A percentile compares a stretch with the other conserved stretches of the same genome.
phyloP scores from a whole-genome alignment of 495 filamentous ascomycete species.

The Aspergillus cavernicola region DNA sequence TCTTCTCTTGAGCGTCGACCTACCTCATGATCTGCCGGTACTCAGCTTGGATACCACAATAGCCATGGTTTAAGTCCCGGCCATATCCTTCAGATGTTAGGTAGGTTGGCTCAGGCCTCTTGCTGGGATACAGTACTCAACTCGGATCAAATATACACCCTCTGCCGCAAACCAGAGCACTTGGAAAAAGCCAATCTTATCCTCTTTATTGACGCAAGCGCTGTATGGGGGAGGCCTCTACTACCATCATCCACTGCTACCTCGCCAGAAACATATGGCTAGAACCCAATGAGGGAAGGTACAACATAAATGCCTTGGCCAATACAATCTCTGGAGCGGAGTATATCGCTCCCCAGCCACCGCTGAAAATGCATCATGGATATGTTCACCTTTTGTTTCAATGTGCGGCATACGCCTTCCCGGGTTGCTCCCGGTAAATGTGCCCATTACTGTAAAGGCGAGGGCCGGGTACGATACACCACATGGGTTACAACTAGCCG shows the following conservation, averaged over 20 bases:
- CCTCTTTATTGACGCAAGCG: slow-evolving; percentile 25
- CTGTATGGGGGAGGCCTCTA: too few species aligned
- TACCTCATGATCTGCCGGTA: too few species aligned
- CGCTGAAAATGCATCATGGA: slow-evolving; percentile 27
- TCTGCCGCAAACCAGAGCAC: slow-evolving; percentile 21
- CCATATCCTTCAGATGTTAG: slow-evolving; percentile 9
- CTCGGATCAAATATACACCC: slow-evolving; percentile 7
- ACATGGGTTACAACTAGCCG: slow-evolving; percentile 24
- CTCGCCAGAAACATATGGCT: too few species aligned
- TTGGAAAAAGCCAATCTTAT: background rate
- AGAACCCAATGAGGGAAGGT: background rate
- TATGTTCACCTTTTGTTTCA: slow-evolving; percentile 42
- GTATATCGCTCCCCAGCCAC: slow-evolving; percentile 38
- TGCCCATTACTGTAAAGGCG: too few species aligned
- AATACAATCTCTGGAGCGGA: slow-evolving; percentile 6
- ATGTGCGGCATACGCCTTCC: slow-evolving; percentile 25
- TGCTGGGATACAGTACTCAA: background rate
- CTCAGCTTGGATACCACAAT: too few species aligned
- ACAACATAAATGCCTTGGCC: background rate
- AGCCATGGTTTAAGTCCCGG: too few species aligned
- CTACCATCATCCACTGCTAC: slow-evolving; percentile 38
- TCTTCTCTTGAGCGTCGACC: too few species aligned
- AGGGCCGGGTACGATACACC: too few species aligned
- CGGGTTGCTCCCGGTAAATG: slow-evolving; percentile 29
- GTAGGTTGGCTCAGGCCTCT: background rate